Evolutionary conservation across 345 rosid species (phyloP).

Genomic region (Brassica nigra): DNA sequence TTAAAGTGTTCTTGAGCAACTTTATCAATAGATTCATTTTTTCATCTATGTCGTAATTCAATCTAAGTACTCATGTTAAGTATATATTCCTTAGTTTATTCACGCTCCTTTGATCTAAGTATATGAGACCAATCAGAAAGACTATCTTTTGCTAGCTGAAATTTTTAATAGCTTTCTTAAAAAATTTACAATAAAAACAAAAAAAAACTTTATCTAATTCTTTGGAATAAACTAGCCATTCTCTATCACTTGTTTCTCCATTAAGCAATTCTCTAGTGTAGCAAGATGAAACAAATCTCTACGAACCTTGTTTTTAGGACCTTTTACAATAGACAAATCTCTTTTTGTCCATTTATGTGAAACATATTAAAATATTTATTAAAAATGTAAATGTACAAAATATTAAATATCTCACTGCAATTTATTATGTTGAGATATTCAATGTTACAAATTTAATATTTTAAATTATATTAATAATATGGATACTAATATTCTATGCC

Average conservation of each 20-base stretch:
- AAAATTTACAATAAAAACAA: neutral
- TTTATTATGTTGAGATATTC: too few species aligned
- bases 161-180: neutral
- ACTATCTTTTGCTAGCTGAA: neutral
- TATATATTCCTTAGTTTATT: neutral
- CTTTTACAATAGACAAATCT: neutral
- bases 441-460: too few species aligned
- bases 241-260: neutral
- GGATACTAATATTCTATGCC: too few species aligned
- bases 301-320: neutral
- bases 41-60: neutral
- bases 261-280: neutral
- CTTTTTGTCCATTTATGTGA: neutral
- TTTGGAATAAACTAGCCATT: neutral
- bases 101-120: neutral
- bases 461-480: too few species aligned
- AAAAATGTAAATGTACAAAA: too few species aligned
- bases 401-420: too few species aligned
- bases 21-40: neutral
- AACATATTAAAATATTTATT: too few species aligned
- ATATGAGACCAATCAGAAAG: neutral
- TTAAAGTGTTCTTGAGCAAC: neutral
- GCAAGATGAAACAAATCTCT: conserved; percentile 4
- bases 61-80: neutral
- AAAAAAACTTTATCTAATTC: neutral